Percentiles rank a stretch among this genome's conserved stretches.
These are phyloP conservation scores for Zygoascus meyerae DNA, from an alignment of 1,139 yeast species.

Conservation along the genomic window DNA sequence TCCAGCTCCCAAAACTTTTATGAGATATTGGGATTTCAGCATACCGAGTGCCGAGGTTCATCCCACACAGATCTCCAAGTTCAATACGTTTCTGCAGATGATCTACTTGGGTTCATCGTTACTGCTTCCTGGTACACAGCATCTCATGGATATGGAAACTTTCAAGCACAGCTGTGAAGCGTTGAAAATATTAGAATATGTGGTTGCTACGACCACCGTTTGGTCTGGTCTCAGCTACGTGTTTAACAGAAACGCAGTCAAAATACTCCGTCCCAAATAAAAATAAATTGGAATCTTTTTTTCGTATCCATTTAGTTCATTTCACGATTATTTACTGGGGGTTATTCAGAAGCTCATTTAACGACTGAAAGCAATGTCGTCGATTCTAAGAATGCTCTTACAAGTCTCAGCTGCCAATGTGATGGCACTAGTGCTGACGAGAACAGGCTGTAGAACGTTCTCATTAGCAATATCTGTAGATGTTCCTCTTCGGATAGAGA, in stretches of 20 bases:
- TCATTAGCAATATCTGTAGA: constrained; percentile 89
- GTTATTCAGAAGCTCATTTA: constrained; percentile 28
- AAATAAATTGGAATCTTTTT: too few species aligned
- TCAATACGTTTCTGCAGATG: constrained; percentile 91
- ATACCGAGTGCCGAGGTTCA: constrained; percentile 83
- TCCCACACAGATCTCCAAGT: constrained; percentile 83
- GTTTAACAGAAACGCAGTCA: constrained; percentile 62
- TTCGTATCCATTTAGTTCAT: background rate
- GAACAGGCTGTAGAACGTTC: constrained; percentile 92
- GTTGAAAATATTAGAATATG: constrained; percentile 41
- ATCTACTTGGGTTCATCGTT: constrained; percentile 74
- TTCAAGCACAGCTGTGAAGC: constrained; percentile 13
- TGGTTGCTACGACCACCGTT: constrained; percentile 74
- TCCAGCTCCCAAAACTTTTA: constrained; percentile 68
- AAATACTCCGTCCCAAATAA: constrained; percentile 31
- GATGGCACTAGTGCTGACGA: constrained; percentile 90
- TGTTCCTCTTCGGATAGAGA: constrained; percentile 89
- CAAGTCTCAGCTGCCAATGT: constrained; percentile 95
- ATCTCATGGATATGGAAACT: constrained; percentile 25
- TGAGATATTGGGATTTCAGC: constrained; percentile 68
- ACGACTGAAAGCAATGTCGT: constrained; percentile 84
- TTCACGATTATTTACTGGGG: background rate
- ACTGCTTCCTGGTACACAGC: constrained; percentile 53
- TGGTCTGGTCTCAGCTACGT: constrained; percentile 75
- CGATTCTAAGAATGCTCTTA: constrained; percentile 90